phyloP scores from a whole-genome alignment of 148 eudicot species.

The Salicornia ramosissima region DNA sequence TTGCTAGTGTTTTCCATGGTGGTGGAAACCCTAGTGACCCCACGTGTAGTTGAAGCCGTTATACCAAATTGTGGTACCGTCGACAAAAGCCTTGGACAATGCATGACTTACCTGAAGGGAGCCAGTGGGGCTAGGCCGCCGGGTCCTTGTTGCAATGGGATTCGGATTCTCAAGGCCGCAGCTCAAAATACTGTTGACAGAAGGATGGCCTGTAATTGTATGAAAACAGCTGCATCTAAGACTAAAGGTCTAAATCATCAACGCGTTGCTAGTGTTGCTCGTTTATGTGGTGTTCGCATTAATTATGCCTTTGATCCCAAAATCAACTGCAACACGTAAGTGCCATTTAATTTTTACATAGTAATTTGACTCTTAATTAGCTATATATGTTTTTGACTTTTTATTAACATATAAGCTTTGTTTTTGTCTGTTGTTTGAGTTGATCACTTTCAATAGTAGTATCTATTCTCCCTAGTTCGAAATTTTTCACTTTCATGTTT shows the following conservation, averaged over 20 bases:
- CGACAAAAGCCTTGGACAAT: conserved; percentile 7
- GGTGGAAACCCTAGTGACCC: not conserved
- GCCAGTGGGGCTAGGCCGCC: conserved; percentile 17
- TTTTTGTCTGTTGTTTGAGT: too few relatives aligned
- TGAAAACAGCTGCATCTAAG: conserved; percentile 27
- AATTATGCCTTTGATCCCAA: conserved; percentile 16
- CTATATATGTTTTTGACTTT: too few relatives aligned
- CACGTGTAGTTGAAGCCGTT: not conserved
- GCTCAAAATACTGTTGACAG: conserved; percentile 35
- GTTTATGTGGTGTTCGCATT: conserved; percentile 20
- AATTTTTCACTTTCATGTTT: too few relatives aligned
- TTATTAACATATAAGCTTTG: too few relatives aligned
- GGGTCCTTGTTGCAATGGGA: conserved; percentile 27
- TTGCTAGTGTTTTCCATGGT: conserved; percentile 10
- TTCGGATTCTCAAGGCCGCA: conserved; percentile 18
- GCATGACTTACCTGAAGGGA: conserved; percentile 19
- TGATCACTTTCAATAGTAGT: too few relatives aligned
- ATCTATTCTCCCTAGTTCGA: too few relatives aligned
- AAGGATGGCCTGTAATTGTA: conserved; percentile 33
- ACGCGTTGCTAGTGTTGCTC: conserved; percentile 16
- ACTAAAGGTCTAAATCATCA: conserved; percentile 16
- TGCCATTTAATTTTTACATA: not conserved
- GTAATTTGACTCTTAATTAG: too few relatives aligned
- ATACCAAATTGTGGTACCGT: conserved; percentile 9
- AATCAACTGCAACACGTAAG: conserved; percentile 27